Evolutionary conservation across 306 rosid genomes (phyloP).

Genomic region (Sicyos edulis): DNA sequence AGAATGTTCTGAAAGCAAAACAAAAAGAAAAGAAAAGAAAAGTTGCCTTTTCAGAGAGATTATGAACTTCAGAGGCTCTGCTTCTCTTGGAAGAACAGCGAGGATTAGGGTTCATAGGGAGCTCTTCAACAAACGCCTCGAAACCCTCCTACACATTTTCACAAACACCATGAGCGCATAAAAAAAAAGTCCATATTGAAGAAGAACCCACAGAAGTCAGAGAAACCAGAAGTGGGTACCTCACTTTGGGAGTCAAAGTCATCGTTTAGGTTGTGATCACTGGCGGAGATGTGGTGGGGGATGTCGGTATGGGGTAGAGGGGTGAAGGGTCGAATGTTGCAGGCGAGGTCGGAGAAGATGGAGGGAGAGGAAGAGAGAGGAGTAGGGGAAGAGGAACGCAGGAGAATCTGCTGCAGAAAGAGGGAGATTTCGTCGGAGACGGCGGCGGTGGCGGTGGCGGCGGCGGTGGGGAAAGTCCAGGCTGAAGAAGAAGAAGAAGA

Average conservation of each 20-base stretch:
- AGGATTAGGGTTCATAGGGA: conserved; percentile 34
- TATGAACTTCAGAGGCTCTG: conserved; percentile 98
- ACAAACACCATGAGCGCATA: not conserved
- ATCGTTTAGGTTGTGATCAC: conserved; percentile 55
- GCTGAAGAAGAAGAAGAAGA: conserved; percentile 9
- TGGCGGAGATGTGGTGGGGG: conserved; percentile 35
- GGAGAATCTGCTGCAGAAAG: conserved; percentile 76
- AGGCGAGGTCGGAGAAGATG: conserved; percentile 24
- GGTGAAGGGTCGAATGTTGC: conserved; percentile 19
- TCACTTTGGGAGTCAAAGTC: conserved; percentile 88
- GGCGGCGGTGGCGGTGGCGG: conserved; percentile 4
- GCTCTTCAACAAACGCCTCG: conserved; percentile 57
- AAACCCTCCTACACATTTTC: conserved; percentile 50
- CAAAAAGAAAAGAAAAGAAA: not conserved
- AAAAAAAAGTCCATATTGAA: too few species aligned
- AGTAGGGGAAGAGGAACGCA: conserved; percentile 54
- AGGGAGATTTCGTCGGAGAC: conserved; percentile 70
- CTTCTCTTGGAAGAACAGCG: conserved; percentile 79
- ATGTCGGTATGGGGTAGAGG: conserved; percentile 3
- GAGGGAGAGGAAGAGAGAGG: conserved; percentile 28
- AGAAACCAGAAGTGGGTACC: conserved; percentile 35
- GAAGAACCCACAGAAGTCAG: not conserved
- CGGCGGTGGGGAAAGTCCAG: not conserved
- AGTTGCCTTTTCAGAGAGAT: conserved; percentile 83
- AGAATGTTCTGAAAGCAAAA: not conserved